Conservation (phyloP, 768 basidiomycete species). For the Hysterangium stoloniferum region DNA sequence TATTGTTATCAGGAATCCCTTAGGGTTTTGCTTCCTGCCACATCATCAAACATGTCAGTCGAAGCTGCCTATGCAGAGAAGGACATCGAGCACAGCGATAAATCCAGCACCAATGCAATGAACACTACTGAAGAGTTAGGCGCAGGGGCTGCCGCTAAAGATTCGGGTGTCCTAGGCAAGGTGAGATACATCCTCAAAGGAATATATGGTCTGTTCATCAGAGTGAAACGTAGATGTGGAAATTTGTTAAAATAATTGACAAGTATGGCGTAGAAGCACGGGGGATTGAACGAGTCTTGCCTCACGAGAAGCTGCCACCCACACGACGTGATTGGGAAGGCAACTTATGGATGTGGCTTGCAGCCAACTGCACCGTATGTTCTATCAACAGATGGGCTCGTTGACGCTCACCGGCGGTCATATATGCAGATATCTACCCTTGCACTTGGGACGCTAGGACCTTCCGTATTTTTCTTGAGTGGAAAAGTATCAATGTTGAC, state of each 20-base stretch:
- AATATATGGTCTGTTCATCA: not conserved
- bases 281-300: slow-evolving; percentile 28
- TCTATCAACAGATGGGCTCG: not conserved
- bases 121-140: not conserved
- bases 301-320: slow-evolving; percentile 16
- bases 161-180: not conserved
- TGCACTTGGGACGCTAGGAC: slow-evolving; percentile 32
- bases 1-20: too few species aligned
- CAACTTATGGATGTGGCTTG: slow-evolving; percentile 22
- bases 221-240: slow-evolving; percentile 14
- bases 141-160: not conserved
- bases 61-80: not conserved
- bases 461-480: slow-evolving; percentile 26
- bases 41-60: not conserved
- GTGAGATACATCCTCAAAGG: not conserved
- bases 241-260: slow-evolving; percentile 17
- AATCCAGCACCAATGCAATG: not conserved
- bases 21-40: too few species aligned
- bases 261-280: slow-evolving; percentile 26
- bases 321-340: slow-evolving; percentile 4
- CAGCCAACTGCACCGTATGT: slow-evolving; percentile 21
- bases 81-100: not conserved
- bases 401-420: not conserved
- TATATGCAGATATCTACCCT: slow-evolving; percentile 24
- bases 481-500: slow-evolving; percentile 29